phyloP scores from a whole-genome alignment of 192 early-diverging fungal species.

The Backusella australiensis region DNA sequence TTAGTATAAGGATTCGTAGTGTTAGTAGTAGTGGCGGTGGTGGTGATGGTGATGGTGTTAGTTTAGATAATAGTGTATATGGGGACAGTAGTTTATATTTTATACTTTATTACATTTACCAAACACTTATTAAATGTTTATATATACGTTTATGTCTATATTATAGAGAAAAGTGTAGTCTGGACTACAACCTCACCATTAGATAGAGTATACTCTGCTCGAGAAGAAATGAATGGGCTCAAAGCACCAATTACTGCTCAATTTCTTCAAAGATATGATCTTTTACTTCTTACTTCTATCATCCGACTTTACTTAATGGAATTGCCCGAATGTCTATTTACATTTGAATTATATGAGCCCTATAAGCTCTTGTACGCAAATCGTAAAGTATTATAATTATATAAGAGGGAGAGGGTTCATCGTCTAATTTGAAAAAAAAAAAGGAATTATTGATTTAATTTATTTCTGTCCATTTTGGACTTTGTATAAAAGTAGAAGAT shows the following conservation, averaged over 20 bases:
- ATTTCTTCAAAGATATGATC: slow-evolving; percentile 55
- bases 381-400: slow-evolving; percentile 35
- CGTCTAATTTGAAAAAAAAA: neutral
- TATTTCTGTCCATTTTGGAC: neutral
- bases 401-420: neutral
- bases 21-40: neutral
- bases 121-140: neutral
- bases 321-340: slow-evolving; percentile 66
- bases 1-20: neutral
- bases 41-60: neutral
- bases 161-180: slow-evolving; percentile 48
- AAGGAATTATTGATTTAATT: neutral
- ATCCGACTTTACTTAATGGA: slow-evolving; percentile 72
- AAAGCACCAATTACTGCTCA: slow-evolving; percentile 50
- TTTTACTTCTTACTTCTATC: slow-evolving; percentile 55
- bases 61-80: neutral
- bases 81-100: neutral
- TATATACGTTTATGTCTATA: neutral
- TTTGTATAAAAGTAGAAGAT: slow-evolving; percentile 3
- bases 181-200: slow-evolving; percentile 63
- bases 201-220: slow-evolving; percentile 57
- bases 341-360: slow-evolving; percentile 71
- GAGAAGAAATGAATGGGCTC: slow-evolving; percentile 61
- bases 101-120: neutral
- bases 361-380: slow-evolving; percentile 64